Evolutionary conservation across 495 filamentous ascomycete species (phyloP).

Genomic region (Articulospora tetracladia): DNA sequence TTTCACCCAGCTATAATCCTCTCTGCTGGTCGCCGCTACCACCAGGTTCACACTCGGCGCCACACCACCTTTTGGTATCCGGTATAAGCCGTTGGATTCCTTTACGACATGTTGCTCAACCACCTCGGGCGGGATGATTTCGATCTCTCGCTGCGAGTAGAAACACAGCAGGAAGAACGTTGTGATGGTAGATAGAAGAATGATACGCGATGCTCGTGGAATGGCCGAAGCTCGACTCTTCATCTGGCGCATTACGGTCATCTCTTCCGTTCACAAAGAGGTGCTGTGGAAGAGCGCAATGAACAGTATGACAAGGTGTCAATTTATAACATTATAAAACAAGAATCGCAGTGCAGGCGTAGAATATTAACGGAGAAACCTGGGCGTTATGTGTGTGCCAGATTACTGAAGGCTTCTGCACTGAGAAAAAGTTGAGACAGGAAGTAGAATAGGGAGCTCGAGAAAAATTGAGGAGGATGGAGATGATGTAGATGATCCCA

Average conservation of each 20-base stretch:
- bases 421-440: no score
- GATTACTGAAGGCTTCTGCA: no score
- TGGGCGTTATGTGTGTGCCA: no score
- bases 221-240: not conserved
- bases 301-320: no score
- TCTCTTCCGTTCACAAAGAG: not conserved
- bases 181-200: not conserved
- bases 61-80: not conserved
- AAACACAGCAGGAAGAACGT: not conserved
- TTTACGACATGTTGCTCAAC: constrained; percentile 4
- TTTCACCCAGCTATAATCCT: constrained; percentile 5
- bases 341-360: no score
- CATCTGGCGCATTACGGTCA: not conserved
- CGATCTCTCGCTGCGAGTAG: not conserved
- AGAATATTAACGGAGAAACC: no score
- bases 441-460: no score
- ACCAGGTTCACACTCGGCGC: constrained; percentile 7
- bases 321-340: no score
- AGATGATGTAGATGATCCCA: no score
- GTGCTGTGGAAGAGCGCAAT: not conserved
- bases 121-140: not conserved
- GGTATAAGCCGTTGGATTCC: not conserved
- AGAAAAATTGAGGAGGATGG: no score
- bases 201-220: constrained; percentile 4
- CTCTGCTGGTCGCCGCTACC: not conserved